A percentile compares a stretch with the other conserved stretches of the same genome.
Conservation (phyloP, 148 eudicot species). For the Selenicereus undatus region DNA sequence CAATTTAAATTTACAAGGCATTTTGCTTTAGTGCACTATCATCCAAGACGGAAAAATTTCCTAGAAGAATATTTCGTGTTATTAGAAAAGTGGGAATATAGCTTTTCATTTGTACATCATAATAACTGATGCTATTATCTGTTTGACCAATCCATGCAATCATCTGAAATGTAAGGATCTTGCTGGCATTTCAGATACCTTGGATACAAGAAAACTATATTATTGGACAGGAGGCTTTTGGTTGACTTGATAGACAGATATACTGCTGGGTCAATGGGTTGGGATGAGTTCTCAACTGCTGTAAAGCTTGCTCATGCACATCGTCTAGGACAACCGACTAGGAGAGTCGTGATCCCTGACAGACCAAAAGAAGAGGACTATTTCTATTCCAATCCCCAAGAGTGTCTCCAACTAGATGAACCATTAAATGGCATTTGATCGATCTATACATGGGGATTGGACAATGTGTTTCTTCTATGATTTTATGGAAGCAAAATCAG, state of each 20-base stretch:
- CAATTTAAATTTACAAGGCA: too few relatives aligned
- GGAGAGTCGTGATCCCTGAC: slow-evolving; percentile 72
- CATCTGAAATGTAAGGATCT: background rate
- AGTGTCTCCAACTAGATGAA: slow-evolving; percentile 62
- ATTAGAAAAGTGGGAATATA: background rate
- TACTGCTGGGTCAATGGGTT: slow-evolving; percentile 52
- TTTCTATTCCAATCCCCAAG: slow-evolving; percentile 85
- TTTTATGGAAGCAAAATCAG: slow-evolving; percentile 12
- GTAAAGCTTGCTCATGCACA: slow-evolving; percentile 68
- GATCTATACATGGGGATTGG: slow-evolving; percentile 5
- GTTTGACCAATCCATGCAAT: background rate
- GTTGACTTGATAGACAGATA: slow-evolving; percentile 86
- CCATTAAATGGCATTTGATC: slow-evolving; percentile 34
- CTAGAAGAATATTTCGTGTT: too few relatives aligned
- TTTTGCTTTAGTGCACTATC: background rate
- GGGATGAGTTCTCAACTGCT: slow-evolving; percentile 90
- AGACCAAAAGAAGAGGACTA: slow-evolving; percentile 96
- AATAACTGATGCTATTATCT: background rate
- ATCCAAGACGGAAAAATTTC: background rate
- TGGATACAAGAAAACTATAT: slow-evolving; percentile 81
- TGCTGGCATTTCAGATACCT: slow-evolving; percentile 55
- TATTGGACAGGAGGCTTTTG: slow-evolving; percentile 66
- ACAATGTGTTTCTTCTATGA: slow-evolving; percentile 18
- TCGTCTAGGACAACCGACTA: slow-evolving; percentile 73
- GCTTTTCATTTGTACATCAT: background rate